phyloP scores from a whole-genome alignment of 352 stramenopile species.

The Phytopythium vexans region DNA sequence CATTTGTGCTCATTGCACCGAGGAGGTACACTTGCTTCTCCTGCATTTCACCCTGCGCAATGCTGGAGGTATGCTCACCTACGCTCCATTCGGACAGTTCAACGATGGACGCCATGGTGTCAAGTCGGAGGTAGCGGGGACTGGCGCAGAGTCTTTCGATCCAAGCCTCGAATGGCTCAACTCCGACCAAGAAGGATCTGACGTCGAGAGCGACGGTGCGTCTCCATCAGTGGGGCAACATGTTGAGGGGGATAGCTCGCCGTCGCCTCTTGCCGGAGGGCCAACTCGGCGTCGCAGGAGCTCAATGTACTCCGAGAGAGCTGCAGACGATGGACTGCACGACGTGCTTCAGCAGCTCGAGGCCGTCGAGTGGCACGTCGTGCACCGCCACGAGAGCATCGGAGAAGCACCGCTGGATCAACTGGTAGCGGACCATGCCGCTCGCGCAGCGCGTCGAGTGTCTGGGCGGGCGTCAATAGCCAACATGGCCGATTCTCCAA shows the following conservation, averaged over 20 bases:
- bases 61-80: neutral
- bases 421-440: neutral
- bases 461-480: neutral
- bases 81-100: neutral
- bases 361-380: constrained; percentile 45
- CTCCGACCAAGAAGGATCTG: too few relatives aligned
- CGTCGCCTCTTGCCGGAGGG: too few relatives aligned
- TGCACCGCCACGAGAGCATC: constrained; percentile 32
- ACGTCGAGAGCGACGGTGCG: too few relatives aligned
- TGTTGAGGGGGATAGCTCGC: too few relatives aligned
- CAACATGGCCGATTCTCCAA: neutral
- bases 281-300: too few relatives aligned
- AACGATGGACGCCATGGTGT: too few relatives aligned
- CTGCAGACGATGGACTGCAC: constrained; percentile 14
- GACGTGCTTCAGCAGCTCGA: constrained; percentile 35
- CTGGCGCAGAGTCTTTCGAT: too few relatives aligned
- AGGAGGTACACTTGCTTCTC: constrained; percentile 27
- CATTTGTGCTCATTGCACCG: constrained; percentile 43
- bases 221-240: too few relatives aligned
- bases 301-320: too few relatives aligned
- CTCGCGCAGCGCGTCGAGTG: neutral
- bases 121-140: too few relatives aligned
- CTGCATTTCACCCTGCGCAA: neutral
- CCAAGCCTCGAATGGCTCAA: too few relatives aligned
- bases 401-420: constrained; percentile 11